These are phyloP conservation scores for Mycena vulgaris DNA, from an alignment of 768 basidiomycete species.

Conservation along the genomic window DNA sequence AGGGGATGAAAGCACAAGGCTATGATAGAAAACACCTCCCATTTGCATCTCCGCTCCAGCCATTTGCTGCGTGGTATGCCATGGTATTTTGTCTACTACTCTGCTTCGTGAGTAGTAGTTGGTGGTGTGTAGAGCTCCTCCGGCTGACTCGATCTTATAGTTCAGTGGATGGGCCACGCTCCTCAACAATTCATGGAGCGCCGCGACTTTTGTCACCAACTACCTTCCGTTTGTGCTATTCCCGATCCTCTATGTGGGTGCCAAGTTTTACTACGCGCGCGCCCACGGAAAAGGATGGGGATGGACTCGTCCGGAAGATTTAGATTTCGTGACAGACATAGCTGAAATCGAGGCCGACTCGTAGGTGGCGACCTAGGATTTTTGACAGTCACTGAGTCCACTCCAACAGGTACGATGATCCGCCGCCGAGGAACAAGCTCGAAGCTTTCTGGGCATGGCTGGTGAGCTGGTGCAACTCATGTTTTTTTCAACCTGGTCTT, in stretches of 20 bases:
- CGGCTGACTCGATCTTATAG: slow-evolving; percentile 41
- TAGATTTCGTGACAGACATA: slow-evolving; percentile 87
- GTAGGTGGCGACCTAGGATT: slow-evolving; percentile 46
- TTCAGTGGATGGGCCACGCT: slow-evolving; percentile 61
- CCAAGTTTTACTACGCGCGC: slow-evolving; percentile 63
- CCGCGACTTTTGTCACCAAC: slow-evolving; percentile 83
- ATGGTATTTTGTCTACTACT: slow-evolving; percentile 61
- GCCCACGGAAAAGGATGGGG: slow-evolving; percentile 59
- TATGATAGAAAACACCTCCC: slow-evolving; percentile 81
- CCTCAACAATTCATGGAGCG: slow-evolving; percentile 60
- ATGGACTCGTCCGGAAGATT: slow-evolving; percentile 63
- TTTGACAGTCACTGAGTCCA: not conserved
- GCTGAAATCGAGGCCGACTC: slow-evolving; percentile 78
- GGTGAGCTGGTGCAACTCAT: slow-evolving; percentile 52
- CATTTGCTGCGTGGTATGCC: slow-evolving; percentile 79
- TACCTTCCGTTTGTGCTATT: slow-evolving; percentile 81
- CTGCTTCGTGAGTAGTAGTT: slow-evolving; percentile 71
- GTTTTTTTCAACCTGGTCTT: not conserved
- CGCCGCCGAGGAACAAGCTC: slow-evolving; percentile 74
- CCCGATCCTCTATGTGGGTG: slow-evolving; percentile 79
- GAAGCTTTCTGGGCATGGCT: slow-evolving; percentile 88
- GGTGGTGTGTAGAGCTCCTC: slow-evolving; percentile 45
- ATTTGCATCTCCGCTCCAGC: slow-evolving; percentile 77
- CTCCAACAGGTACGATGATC: slow-evolving; percentile 70
- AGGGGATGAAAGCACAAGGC: slow-evolving; percentile 86